These are phyloP conservation scores for Backusella westeae DNA, from an alignment of 192 early-diverging fungal species.

Conservation along the genomic window DNA sequence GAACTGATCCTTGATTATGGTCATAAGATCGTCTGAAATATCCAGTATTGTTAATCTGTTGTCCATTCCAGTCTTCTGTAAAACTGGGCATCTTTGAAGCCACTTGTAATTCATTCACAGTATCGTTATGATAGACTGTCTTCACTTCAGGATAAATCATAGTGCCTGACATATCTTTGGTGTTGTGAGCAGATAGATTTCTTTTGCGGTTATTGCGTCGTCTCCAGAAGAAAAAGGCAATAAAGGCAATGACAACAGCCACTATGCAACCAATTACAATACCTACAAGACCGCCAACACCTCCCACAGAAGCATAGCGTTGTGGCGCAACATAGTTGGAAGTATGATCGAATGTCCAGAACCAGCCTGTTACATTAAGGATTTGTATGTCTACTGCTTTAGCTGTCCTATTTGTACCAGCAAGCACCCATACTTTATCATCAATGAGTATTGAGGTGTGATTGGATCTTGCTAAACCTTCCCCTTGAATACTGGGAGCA, in stretches of 20 bases:
- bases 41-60: neutral
- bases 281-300: constrained; percentile 4
- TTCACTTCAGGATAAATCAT: neutral
- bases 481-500: neutral
- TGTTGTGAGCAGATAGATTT: neutral
- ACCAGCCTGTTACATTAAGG: constrained; percentile 5
- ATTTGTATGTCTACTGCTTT: constrained; percentile 21
- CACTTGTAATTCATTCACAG: neutral
- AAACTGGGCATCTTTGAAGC: neutral
- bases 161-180: neutral
- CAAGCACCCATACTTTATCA: neutral
- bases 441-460: constrained; percentile 11
- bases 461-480: constrained; percentile 4
- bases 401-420: constrained; percentile 7
- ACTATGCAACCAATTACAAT: neutral
- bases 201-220: neutral
- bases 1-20: neutral
- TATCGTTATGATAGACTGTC: neutral
- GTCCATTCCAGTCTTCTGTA: neutral
- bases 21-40: constrained; percentile 5
- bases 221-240: neutral
- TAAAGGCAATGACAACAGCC: neutral
- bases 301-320: neutral
- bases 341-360: neutral
- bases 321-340: neutral